A percentile compares a stretch with the other conserved stretches of the same genome.
These are phyloP conservation scores for Darksidea phi DNA, from an alignment of 495 filamentous ascomycete genomes.

Conservation along the genomic window DNA sequence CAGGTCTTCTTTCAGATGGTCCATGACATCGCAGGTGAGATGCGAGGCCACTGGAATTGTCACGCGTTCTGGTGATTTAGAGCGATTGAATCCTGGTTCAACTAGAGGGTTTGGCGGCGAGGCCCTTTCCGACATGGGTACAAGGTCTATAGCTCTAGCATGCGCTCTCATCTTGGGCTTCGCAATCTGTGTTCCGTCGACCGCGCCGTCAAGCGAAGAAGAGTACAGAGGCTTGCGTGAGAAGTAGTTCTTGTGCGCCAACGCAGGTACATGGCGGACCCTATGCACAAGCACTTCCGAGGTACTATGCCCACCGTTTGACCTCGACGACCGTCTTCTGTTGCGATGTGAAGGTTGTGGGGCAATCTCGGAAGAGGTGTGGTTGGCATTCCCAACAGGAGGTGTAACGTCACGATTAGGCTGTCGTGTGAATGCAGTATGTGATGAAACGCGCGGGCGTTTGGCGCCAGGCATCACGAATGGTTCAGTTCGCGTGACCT, in stretches of 20 bases:
- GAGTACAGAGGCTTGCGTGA: neutral
- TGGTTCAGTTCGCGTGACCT: no score
- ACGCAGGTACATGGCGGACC: constrained; percentile 7
- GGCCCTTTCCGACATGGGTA: neutral
- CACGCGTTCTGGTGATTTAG: neutral
- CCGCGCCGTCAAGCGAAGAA: constrained; percentile 14
- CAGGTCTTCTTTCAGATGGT: constrained; percentile 18
- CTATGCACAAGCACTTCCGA: constrained; percentile 3
- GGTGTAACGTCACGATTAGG: constrained; percentile 9
- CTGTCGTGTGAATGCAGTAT: neutral
- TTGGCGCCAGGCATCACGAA: no score
- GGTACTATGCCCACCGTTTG: no score
- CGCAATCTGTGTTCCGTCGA: neutral
- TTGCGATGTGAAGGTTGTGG: neutral
- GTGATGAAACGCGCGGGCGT: no score
- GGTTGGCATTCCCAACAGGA: constrained; percentile 8
- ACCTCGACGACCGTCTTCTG: neutral
- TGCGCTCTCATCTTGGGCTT: constrained; percentile 13
- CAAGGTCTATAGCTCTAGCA: neutral
- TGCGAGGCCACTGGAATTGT: constrained; percentile 40
- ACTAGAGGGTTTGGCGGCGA: neutral
- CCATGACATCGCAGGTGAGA: constrained; percentile 28
- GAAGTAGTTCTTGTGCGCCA: neutral
- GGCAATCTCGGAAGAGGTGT: neutral
- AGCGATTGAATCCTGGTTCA: neutral